Evolutionary conservation across 2,329 filamentous ascomycete genomes (phyloP).

Genomic region (Alternaria novae-zelandiae): DNA sequence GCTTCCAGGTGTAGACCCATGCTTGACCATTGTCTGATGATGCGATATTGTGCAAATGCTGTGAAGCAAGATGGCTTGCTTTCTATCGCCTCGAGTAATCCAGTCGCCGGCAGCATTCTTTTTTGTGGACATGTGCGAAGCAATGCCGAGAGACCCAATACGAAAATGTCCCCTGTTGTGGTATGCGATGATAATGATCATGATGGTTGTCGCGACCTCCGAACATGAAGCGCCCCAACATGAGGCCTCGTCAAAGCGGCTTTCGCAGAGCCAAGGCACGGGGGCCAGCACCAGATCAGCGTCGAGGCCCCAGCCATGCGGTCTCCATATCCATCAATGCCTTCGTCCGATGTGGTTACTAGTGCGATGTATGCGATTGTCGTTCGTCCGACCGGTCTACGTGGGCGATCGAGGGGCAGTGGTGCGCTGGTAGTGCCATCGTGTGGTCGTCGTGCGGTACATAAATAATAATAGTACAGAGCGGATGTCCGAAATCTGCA

Average conservation of each 20-base stretch:
- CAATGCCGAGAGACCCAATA: background rate
- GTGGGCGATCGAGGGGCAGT: conserved; percentile 29
- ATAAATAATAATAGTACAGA: background rate
- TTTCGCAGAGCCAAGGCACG: background rate
- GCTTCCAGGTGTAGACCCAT: background rate
- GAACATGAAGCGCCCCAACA: background rate
- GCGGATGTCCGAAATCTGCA: background rate
- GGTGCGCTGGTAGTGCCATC: conserved; percentile 11
- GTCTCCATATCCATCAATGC: background rate
- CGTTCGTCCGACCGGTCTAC: conserved; percentile 5
- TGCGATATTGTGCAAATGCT: background rate
- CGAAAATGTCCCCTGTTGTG: background rate
- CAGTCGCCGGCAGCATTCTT: background rate
- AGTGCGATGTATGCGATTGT: conserved; percentile 1
- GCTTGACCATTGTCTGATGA: background rate
- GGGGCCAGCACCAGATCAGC: background rate
- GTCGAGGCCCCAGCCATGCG: background rate
- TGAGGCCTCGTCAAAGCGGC: conserved; percentile 4
- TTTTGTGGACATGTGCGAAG: background rate
- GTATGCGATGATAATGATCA: background rate
- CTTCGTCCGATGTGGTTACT: background rate
- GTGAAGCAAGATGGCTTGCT: background rate
- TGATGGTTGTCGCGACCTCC: background rate
- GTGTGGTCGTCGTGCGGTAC: background rate
- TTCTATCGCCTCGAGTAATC: background rate